A percentile compares a stretch with the other conserved stretches of the same genome.
phyloP scores from a whole-genome alignment of 345 rosid species.

The Gossypium anomalum region DNA sequence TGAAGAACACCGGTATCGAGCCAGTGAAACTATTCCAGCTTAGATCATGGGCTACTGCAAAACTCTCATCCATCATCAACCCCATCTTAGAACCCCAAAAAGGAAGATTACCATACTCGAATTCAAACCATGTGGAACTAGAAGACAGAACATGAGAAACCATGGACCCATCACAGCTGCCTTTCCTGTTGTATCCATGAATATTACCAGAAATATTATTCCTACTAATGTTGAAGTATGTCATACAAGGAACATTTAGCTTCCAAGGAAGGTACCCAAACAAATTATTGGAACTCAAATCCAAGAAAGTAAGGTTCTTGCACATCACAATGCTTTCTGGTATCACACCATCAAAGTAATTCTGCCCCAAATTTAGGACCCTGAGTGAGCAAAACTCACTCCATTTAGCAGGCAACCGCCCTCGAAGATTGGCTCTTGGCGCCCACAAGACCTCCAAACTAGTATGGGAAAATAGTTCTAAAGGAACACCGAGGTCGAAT shows the following conservation, averaged over 20 bases:
- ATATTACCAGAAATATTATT: conserved; percentile 48
- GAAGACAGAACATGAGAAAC: conserved; percentile 16
- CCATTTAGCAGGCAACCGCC: conserved; percentile 46
- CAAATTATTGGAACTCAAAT: conserved; percentile 54
- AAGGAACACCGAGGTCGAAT: conserved; percentile 43
- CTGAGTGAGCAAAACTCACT: conserved; percentile 43
- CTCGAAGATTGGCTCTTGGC: conserved; percentile 62
- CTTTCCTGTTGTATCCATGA: conserved; percentile 35
- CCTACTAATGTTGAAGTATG: conserved; percentile 48
- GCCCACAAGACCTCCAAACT: conserved; percentile 60
- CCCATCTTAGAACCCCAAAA: conserved; percentile 32
- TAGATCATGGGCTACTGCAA: conserved; percentile 45
- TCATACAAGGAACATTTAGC: conserved; percentile 54
- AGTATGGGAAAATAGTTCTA: conserved; percentile 32
- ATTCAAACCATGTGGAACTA: conserved; percentile 22
- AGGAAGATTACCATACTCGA: conserved; percentile 27
- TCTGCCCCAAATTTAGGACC: conserved; percentile 52
- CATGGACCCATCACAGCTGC: conserved; percentile 27
- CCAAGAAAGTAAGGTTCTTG: conserved; percentile 51
- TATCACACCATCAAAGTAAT: conserved; percentile 34
- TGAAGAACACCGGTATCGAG: conserved; percentile 37
- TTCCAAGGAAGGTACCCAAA: conserved; percentile 39
- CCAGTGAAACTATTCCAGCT: conserved; percentile 53
- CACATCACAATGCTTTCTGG: conserved; percentile 41
- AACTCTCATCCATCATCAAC: conserved; percentile 8